Conservation (phyloP, 148 eudicot genomes). For the Camellia lanceoleosa region DNA sequence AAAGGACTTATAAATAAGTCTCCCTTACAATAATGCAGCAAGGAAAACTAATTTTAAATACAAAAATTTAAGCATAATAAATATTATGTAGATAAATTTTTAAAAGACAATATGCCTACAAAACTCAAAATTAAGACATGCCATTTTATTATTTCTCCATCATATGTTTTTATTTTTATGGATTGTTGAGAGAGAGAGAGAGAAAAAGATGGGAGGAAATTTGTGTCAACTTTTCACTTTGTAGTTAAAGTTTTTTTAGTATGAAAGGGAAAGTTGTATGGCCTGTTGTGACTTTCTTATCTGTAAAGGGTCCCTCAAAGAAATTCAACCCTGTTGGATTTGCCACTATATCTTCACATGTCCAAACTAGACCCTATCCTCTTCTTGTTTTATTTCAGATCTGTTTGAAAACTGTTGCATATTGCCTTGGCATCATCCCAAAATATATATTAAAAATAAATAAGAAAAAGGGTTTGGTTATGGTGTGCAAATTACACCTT, state of each 20-base stretch:
- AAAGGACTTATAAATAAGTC: too few relatives aligned
- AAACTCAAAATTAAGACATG: too few relatives aligned
- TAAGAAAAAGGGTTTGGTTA: too few relatives aligned
- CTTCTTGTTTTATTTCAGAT: not conserved
- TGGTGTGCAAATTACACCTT: too few relatives aligned
- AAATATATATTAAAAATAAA: not conserved
- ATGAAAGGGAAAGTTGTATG: not conserved
- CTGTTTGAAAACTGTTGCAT: not conserved
- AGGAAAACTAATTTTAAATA: too few relatives aligned
- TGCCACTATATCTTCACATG: not conserved
- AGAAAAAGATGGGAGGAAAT: not conserved
- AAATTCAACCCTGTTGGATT: conserved; percentile 1
- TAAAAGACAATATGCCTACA: too few relatives aligned
- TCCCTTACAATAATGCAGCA: too few relatives aligned
- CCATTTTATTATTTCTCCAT: too few relatives aligned
- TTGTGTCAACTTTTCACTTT: conserved; percentile 6
- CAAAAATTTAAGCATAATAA: too few relatives aligned
- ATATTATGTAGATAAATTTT: too few relatives aligned
- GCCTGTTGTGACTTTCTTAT: not conserved
- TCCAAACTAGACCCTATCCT: not conserved
- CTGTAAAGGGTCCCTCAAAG: not conserved
- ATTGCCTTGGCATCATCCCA: not conserved
- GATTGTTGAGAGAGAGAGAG: not conserved
- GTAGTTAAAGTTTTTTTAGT: not conserved
- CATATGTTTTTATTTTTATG: not conserved